These are phyloP conservation scores for Tuber umbilicatum DNA, from an alignment of 495 filamentous ascomycete genomes.

Conservation along the genomic window DNA sequence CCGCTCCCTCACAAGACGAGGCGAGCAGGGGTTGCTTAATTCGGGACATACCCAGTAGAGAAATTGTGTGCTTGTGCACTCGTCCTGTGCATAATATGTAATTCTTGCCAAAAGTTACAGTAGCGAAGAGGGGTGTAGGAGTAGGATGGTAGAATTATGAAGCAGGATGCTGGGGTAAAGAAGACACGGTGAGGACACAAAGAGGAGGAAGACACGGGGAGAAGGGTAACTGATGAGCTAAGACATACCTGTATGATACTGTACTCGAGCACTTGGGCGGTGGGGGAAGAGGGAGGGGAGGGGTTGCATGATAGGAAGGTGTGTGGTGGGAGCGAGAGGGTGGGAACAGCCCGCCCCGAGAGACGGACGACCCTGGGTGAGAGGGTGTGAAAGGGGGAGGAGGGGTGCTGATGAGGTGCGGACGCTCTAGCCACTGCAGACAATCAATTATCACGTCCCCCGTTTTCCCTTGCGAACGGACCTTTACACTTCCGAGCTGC, in stretches of 20 bases:
- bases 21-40: slow-evolving; percentile 24
- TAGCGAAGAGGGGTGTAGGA: neutral
- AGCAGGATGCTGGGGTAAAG: neutral
- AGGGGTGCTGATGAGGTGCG: slow-evolving; percentile 7
- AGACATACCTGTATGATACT: too few species aligned
- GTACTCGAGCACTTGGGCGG: neutral
- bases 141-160: neutral
- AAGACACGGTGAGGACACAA: neutral
- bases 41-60: slow-evolving; percentile 1
- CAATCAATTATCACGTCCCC: slow-evolving; percentile 36
- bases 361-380: slow-evolving; percentile 13
- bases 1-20: slow-evolving; percentile 24
- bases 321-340: slow-evolving; percentile 20
- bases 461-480: slow-evolving; percentile 37
- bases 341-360: slow-evolving; percentile 17
- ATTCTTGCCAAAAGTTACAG: too few species aligned
- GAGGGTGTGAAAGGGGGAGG: slow-evolving; percentile 10
- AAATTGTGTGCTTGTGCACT: slow-evolving; percentile 1
- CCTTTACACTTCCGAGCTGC: slow-evolving; percentile 30
- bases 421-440: slow-evolving; percentile 31
- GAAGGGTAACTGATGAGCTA: neutral
- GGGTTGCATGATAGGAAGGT: neutral
- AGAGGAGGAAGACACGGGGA: neutral
- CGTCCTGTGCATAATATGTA: neutral
- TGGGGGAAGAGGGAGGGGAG: neutral